phyloP scores from a whole-genome alignment of 2,329 filamentous ascomycete genomes.

The Diplodia corticola region DNA sequence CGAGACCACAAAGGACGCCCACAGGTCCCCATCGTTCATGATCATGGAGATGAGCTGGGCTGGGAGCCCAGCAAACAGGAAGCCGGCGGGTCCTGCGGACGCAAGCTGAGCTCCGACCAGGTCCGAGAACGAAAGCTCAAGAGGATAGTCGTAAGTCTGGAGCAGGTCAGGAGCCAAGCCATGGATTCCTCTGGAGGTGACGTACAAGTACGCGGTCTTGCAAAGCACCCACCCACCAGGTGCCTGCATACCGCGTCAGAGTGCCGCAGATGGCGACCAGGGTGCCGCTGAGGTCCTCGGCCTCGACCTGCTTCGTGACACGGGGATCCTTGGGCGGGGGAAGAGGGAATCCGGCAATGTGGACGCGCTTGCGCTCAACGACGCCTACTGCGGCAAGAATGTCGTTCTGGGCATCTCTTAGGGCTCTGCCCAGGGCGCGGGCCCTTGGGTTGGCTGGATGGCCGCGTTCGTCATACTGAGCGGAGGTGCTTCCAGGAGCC shows the following conservation, averaged over 20 bases:
- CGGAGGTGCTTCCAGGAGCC: neutral
- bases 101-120: slow-evolving; percentile 6
- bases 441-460: slow-evolving; percentile 46
- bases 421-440: slow-evolving; percentile 40
- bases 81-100: neutral
- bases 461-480: slow-evolving; percentile 47
- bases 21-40: slow-evolving; percentile 21
- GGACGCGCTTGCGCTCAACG: slow-evolving; percentile 41
- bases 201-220: slow-evolving; percentile 22
- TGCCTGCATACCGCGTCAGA: slow-evolving; percentile 2
- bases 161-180: neutral
- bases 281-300: slow-evolving; percentile 21
- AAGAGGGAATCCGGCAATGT: slow-evolving; percentile 1
- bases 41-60: slow-evolving; percentile 23
- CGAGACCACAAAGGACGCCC: slow-evolving; percentile 16
- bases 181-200: neutral
- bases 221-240: slow-evolving; percentile 20
- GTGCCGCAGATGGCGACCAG: slow-evolving; percentile 11
- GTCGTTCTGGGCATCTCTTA: slow-evolving; percentile 50
- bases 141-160: slow-evolving; percentile 15
- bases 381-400: slow-evolving; percentile 50
- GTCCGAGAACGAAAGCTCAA: slow-evolving; percentile 12
- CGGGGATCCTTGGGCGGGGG: slow-evolving; percentile 18
- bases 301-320: slow-evolving; percentile 15
- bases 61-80: slow-evolving; percentile 20